Percentiles rank a stretch among this genome's conserved stretches.
Evolutionary conservation across 1,139 yeast species (phyloP).

Genomic region (Debaryomyces psychrophilus): DNA sequence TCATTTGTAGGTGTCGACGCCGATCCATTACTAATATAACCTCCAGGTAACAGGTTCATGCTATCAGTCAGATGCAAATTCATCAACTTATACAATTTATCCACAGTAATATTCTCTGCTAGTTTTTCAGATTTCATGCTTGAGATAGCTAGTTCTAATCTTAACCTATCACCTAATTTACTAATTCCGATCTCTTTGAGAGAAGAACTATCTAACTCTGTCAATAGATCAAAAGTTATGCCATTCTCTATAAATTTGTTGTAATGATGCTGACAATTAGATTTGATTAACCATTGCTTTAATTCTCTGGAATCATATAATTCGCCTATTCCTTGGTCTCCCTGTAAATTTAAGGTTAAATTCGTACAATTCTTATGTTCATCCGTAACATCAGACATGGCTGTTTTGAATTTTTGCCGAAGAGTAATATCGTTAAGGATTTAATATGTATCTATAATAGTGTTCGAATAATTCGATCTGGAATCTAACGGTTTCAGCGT

Average conservation of each 20-base stretch:
- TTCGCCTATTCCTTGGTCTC: slow-evolving; percentile 3
- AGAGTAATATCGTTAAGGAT: neutral
- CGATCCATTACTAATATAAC: neutral
- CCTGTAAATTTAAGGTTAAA: neutral
- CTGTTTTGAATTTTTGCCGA: neutral
- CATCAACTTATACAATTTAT: slow-evolving; percentile 31
- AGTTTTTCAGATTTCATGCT: slow-evolving; percentile 43
- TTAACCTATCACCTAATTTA: slow-evolving; percentile 81
- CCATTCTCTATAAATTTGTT: slow-evolving; percentile 49
- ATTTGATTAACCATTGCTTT: slow-evolving; percentile 40
- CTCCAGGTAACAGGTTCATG: neutral
- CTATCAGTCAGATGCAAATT: slow-evolving; percentile 21
- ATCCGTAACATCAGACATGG: neutral
- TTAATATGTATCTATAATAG: neutral
- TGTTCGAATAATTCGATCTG: neutral
- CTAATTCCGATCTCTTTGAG: slow-evolving; percentile 74
- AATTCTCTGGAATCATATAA: slow-evolving; percentile 23
- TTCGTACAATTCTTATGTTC: neutral
- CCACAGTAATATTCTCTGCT: slow-evolving; percentile 34
- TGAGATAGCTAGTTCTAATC: slow-evolving; percentile 58
- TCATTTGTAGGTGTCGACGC: slow-evolving; percentile 13
- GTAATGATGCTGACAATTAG: slow-evolving; percentile 42
- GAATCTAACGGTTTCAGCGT: slow-evolving; percentile 7
- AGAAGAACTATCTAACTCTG: slow-evolving; percentile 68
- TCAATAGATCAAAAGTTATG: slow-evolving; percentile 60